Evolutionary conservation across 2,329 filamentous ascomycete species (phyloP).

Genomic region (Ascochyta clinopodiicola): DNA sequence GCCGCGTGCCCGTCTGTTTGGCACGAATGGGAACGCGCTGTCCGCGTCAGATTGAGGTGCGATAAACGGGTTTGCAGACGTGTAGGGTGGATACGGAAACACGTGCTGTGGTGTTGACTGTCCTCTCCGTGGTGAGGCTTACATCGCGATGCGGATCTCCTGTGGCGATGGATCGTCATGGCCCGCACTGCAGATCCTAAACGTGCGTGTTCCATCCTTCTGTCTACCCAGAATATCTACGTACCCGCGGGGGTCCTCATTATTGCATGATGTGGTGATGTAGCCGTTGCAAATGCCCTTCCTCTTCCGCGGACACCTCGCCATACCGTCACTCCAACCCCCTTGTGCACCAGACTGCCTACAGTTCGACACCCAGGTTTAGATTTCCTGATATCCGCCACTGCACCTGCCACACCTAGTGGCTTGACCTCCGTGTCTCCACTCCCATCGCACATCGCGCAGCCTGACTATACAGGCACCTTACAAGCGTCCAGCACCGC

Average conservation of each 20-base stretch:
- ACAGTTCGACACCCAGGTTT: neutral
- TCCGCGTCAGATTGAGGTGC: neutral
- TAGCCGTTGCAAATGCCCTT: neutral
- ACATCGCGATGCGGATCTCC: neutral
- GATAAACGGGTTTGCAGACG: neutral
- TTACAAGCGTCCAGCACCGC: neutral
- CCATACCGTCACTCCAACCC: neutral
- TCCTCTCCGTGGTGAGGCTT: no score
- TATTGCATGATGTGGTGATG: conserved; percentile 2
- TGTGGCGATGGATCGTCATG: neutral
- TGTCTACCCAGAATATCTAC: neutral
- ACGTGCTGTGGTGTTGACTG: neutral
- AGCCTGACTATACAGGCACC: conserved; percentile 1
- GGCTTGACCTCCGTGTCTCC: neutral
- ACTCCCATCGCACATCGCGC: conserved; percentile 8
- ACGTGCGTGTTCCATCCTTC: neutral
- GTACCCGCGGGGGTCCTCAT: neutral
- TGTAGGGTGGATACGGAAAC: neutral
- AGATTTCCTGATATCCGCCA: conserved; percentile 12
- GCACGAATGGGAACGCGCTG: neutral
- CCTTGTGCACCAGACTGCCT: neutral
- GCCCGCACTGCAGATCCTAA: neutral
- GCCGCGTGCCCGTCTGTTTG: neutral
- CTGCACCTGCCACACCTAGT: conserved; percentile 10
- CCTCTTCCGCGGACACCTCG: neutral